phyloP scores from a whole-genome alignment of 2,329 filamentous ascomycete genomes.

The Alternaria sp. region DNA sequence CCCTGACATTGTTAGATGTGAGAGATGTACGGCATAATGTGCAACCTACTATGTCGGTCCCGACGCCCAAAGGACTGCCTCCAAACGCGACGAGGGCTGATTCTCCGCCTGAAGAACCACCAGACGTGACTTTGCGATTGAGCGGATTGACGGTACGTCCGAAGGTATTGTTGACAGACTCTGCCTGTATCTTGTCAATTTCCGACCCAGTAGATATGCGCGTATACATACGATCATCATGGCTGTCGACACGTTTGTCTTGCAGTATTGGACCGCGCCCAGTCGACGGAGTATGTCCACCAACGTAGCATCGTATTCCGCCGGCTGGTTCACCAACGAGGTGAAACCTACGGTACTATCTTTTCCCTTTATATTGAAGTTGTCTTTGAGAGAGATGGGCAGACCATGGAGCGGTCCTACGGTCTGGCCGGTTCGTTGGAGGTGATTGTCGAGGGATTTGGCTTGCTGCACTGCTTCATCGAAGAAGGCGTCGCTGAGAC shows the following conservation, averaged over 20 bases:
- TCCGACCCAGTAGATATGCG: neutral
- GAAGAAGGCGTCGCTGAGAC: conserved; percentile 66
- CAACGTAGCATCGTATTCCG: conserved; percentile 63
- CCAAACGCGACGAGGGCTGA: conserved; percentile 67
- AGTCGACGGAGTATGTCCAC: conserved; percentile 66
- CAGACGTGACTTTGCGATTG: conserved; percentile 67
- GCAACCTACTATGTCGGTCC: conserved; percentile 66
- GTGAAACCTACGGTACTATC: conserved; percentile 71
- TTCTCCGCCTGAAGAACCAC: conserved; percentile 74
- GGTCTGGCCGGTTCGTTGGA: conserved; percentile 55
- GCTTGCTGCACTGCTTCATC: conserved; percentile 62
- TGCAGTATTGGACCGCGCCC: conserved; percentile 73
- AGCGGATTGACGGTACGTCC: conserved; percentile 69
- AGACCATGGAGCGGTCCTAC: conserved; percentile 73
- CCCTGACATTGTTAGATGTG: conserved; percentile 39
- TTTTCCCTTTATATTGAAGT: conserved; percentile 69
- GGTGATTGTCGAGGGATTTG: conserved; percentile 62
- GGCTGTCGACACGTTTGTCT: conserved; percentile 74
- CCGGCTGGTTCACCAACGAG: conserved; percentile 67
- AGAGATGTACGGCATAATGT: neutral
- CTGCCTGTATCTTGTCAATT: conserved; percentile 52
- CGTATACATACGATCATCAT: conserved; percentile 66
- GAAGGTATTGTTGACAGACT: conserved; percentile 71
- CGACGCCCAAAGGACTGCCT: conserved; percentile 68
- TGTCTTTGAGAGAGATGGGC: conserved; percentile 74